Evolutionary conservation across 2,329 filamentous ascomycete genomes (phyloP), one percentile per base, ranked within the genome.

Genomic region (Diaporthe eres): DNA sequence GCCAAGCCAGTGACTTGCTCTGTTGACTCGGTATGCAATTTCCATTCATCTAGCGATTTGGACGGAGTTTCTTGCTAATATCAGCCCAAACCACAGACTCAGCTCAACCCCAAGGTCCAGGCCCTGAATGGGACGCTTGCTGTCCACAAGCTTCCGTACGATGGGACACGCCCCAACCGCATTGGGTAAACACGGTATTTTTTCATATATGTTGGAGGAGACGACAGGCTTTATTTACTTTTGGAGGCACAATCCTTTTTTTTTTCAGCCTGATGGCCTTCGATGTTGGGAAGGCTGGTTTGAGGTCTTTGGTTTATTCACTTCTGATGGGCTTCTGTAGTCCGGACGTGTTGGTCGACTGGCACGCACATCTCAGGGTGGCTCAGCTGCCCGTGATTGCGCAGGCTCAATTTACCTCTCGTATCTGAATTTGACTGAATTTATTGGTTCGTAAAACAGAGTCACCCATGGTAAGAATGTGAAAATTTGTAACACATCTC

Each of bases 21-120:
- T 9, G 42, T 67, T 4, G 63, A 37, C 19, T n/a, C 44, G 44
- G 44, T 67, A 17, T 9, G 61, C 6, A n/a, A 4, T 6, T 22
- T 6, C 28, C 39, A 1, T n/a, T 1, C 3, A 2, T n/a, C 6
- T 8, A 2, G 1, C 4, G 15, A 37, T 4, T 1, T 17, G 2
- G 4, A 1, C 1, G 2, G 25, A 12, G 5, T 9, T 13, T 5
- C 19, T 31, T 37, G 63, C 63, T 67, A 22, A 67, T 17, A 17
- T 3, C 1, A 15, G 3, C 28, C 19, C 7, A 19, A 15, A 31
- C 7, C 19, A 25, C 25, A 51, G 63, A 17, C 12, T 6, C 63
- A 68, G 31, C 31, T 68, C 13, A 53, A 68, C 28, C 63, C 63
- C 22, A 37, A 53, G 31, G 22, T 39, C 4, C 8, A 68, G 44